phyloP scores from a whole-genome alignment of 768 basidiomycete genomes.

The Glaciozyma antarctica region DNA sequence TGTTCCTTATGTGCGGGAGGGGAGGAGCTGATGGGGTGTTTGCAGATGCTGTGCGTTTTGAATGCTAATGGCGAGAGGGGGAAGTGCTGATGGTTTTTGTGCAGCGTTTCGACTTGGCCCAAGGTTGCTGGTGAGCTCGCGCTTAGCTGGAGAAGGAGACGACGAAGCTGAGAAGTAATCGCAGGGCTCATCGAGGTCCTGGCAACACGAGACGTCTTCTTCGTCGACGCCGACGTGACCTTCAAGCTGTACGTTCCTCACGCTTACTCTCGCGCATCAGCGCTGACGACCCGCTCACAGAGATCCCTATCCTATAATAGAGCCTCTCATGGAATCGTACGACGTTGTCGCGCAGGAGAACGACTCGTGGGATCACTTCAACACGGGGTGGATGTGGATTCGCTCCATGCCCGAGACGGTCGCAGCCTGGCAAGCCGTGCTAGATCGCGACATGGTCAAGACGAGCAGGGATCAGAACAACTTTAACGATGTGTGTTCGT shows the following conservation, averaged over 20 bases:
- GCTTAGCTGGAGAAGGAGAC: not conserved
- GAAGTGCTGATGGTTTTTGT: not conserved
- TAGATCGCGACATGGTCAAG: conserved; percentile 8
- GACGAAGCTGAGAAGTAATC: not conserved
- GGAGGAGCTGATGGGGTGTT: not conserved
- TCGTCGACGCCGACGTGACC: conserved; percentile 23
- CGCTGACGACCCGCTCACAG: not conserved
- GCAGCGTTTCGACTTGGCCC: conserved; percentile 20
- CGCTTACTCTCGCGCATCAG: not conserved
- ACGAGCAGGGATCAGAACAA: conserved; percentile 16
- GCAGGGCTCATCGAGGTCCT: conserved; percentile 22
- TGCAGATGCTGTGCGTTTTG: conserved; percentile 1
- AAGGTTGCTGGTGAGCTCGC: conserved; percentile 13
- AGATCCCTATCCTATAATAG: conserved; percentile 21
- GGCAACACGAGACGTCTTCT: conserved; percentile 18
- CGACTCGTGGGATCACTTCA: conserved; percentile 10
- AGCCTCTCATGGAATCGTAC: conserved; percentile 9
- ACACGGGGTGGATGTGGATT: conserved; percentile 28
- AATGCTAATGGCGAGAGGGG: no score
- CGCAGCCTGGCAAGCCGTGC: conserved; percentile 17
- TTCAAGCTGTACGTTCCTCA: conserved; percentile 12
- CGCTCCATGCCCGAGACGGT: not conserved
- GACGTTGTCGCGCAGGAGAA: conserved; percentile 25
- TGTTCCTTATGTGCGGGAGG: not conserved
- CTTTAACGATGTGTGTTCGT: conserved; percentile 16